Base-by-base conservation (phyloP, 2,329 filamentous ascomycete genomes). In the Penicillium decumbens region DNA sequence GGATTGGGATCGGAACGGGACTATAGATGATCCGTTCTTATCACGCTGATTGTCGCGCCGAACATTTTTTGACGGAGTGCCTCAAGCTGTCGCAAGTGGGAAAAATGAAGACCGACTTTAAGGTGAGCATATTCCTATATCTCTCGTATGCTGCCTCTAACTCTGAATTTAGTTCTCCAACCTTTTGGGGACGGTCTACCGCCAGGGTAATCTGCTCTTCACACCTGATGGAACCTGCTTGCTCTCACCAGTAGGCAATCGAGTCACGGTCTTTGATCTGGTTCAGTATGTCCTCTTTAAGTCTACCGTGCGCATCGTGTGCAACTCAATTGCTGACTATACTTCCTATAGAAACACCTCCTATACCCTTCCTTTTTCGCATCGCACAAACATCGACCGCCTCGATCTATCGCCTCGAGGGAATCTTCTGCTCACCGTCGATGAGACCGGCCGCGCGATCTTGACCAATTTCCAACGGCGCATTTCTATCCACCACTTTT, bases 71-170 rank as follows among this genome's bases (percentile, higher is more conserved):
- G 55, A 56, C 49, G 54, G 49, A 57, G 55, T 54, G 49, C 25
- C 41, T 45, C 37, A 52, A 61, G 61, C 51, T 56, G 56, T 60
- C 57, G 52, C 54, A 60, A 55, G 50, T 41, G 57, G 43, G 41
- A 59, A 59, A 59, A 53, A 98, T 98, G 93, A 98, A 97, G 87
- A 97, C 91, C 60, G 92, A 97, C 75, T 98, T 97, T 73, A 95
- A 93, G 84, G 92, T 95, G 72, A 50, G 51, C 47, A 39, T 50
- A 24, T 4, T 33, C 27, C n/a, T 20, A 8, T 8, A 9, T 45
- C 23, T 33, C 15, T 41, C 10, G 10, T 15, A 39, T 27, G 8
- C 28, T 30, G 6, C 13, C 5, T 10, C 43, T 54, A 23, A 56
- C 32, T 12, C 28, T 12, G 12, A 43, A n/a, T 41, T 1, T 65